Evolutionary conservation across 2,329 filamentous ascomycete genomes (phyloP), one percentile per base, ranked within the genome.

Genomic region (Nigrospora oryzae): DNA sequence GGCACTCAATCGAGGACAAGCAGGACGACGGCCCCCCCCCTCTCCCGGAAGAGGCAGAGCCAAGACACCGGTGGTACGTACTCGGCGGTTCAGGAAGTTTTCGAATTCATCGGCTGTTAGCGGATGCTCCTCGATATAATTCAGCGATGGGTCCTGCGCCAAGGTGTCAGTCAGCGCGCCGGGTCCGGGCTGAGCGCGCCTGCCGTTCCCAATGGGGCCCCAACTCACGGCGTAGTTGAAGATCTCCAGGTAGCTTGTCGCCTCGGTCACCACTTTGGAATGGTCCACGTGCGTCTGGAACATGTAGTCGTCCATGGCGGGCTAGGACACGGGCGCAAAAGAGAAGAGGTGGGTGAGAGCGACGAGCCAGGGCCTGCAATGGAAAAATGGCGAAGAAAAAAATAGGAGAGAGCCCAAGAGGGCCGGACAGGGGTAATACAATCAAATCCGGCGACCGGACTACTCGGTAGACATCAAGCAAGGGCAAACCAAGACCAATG

Each of bases 301-400:
- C 61, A 79, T 69, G 56, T 77, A 80, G 53, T 80, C 73, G 57
- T 81, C 77, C 77, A 81, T 80, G 32, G 7, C 33, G 40, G 41
- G 14, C 16, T 28, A 48, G 15, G 23, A 28, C 23, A 28, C 23
- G 23, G 23, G 23, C 23, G 23, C 23, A 28, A 28, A 28, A 28
- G 23, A 28, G 23, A 10, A 28, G 23, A 10, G 7, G 10, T 28
- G 7, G 23, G 23, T 28, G 23, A 28, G 23, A 28, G 23, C 23
- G 23, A 10, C 23, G 23, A 28, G 23, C 23, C 23, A 28, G 23
- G 23, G 23, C 23, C 23, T 6, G 23, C 23, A 28, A 10, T 4
- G 23, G 7, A 28, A 7, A 28, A 28, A 28, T 28, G 23, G 8
- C 23, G 23, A 28, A 28, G 23, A 7, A 28, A 28, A 28, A 28